Evolutionary conservation across 805 yeast genomes (phyloP).

Genomic region (Sporopachydermia lactativora): DNA sequence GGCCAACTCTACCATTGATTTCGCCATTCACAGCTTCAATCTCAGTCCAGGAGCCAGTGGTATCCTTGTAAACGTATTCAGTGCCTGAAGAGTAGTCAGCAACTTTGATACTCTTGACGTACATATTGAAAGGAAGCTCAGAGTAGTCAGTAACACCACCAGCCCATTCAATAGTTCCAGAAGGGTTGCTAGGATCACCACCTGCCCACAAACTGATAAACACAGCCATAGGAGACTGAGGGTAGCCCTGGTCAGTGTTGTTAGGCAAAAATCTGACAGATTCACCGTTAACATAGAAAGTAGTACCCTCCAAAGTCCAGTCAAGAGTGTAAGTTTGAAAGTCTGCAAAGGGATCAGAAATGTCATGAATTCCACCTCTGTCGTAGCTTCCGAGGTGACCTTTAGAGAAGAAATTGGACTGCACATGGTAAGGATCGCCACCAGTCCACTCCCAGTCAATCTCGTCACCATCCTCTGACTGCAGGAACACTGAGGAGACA

Average conservation of each 20-base stretch:
- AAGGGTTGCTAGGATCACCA: slow-evolving; percentile 50
- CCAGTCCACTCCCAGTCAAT: slow-evolving; percentile 85
- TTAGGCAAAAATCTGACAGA: slow-evolving; percentile 49
- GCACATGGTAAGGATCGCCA: slow-evolving; percentile 59
- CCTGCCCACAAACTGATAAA: slow-evolving; percentile 67
- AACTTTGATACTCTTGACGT: slow-evolving; percentile 43
- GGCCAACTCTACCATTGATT: slow-evolving; percentile 41
- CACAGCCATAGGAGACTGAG: slow-evolving; percentile 75
- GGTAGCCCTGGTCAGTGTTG: slow-evolving; percentile 53
- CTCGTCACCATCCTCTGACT: slow-evolving; percentile 79
- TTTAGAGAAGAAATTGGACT: slow-evolving; percentile 63
- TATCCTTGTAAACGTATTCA: slow-evolving; percentile 26
- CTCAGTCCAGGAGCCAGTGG: slow-evolving; percentile 25
- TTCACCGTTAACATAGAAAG: slow-evolving; percentile 63
- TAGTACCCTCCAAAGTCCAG: slow-evolving; percentile 54
- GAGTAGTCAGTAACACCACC: slow-evolving; percentile 60
- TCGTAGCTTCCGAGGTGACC: slow-evolving; percentile 68
- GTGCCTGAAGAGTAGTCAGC: slow-evolving; percentile 39
- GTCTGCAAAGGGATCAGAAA: slow-evolving; percentile 37
- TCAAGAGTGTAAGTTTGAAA: slow-evolving; percentile 75
- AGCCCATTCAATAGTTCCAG: slow-evolving; percentile 73
- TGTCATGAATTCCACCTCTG: slow-evolving; percentile 60
- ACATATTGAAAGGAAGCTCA: slow-evolving; percentile 47
- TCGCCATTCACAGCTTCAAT: slow-evolving; percentile 28
- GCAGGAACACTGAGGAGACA: slow-evolving; percentile 68